phyloP scores from a whole-genome alignment of 371 early-diverging fungal species.

The Mortierella polycephala region DNA sequence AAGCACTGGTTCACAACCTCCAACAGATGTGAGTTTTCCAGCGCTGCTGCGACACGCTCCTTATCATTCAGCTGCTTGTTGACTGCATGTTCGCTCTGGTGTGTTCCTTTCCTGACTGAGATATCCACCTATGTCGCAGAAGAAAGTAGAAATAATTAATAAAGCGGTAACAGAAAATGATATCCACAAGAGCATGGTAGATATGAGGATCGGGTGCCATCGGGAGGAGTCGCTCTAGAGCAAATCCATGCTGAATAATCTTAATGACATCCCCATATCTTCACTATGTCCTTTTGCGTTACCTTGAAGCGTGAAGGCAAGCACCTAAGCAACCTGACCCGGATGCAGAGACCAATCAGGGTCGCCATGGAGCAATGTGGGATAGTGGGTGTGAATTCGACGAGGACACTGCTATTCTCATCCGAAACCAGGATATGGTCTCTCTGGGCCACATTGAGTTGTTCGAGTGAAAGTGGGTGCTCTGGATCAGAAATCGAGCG shows the following conservation, averaged over 20 bases:
- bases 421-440: slow-evolving; percentile 88
- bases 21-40: slow-evolving; percentile 94
- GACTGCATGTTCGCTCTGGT: slow-evolving; percentile 94
- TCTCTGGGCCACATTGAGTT: slow-evolving; percentile 91
- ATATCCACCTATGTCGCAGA: slow-evolving; percentile 77
- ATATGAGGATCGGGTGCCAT: background rate
- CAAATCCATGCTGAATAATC: background rate
- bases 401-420: slow-evolving; percentile 68
- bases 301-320: slow-evolving; percentile 93
- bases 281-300: background rate
- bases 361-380: slow-evolving; percentile 99
- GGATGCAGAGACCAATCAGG: slow-evolving; percentile 97
- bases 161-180: slow-evolving; percentile 1
- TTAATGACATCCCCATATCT: background rate
- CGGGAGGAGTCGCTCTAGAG: background rate
- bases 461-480: slow-evolving; percentile 96
- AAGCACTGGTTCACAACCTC: slow-evolving; percentile 96
- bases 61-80: slow-evolving; percentile 99
- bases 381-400: slow-evolving; percentile 98
- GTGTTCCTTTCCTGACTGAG: slow-evolving; percentile 92
- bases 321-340: slow-evolving; percentile 88
- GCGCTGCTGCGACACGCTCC: slow-evolving; percentile 99
- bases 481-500: slow-evolving; percentile 99
- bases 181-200: background rate
- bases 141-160: background rate